phyloP scores from a whole-genome alignment of 106 monocot species.

The Agapanthus africanus region DNA sequence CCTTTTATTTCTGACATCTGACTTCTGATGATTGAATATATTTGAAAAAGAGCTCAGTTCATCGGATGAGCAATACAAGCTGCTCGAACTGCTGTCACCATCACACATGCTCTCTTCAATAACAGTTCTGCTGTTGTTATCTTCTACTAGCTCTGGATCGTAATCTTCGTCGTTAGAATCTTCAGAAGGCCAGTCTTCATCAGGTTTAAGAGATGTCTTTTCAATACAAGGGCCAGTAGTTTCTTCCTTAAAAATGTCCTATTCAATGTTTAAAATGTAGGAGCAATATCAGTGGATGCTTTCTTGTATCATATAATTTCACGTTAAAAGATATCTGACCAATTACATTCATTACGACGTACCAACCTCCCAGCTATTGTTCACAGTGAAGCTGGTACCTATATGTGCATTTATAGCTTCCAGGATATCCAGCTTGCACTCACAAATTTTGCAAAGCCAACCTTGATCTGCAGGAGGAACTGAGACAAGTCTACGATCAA shows the following conservation, averaged over 20 bases:
- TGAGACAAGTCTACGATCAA: slow-evolving; percentile 26
- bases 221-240: slow-evolving; percentile 22
- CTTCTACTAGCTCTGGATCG: slow-evolving; percentile 42
- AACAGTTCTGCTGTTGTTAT: slow-evolving; percentile 11
- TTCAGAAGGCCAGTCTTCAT: slow-evolving; percentile 80
- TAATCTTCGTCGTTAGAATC: slow-evolving; percentile 88
- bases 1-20: slow-evolving; percentile 9
- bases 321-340: neutral
- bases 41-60: too few relatives aligned
- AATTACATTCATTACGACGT: slow-evolving; percentile 2
- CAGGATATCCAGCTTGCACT: slow-evolving; percentile 62
- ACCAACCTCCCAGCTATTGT: slow-evolving; percentile 67
- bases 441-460: slow-evolving; percentile 81
- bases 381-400: slow-evolving; percentile 56
- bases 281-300: neutral
- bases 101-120: slow-evolving; percentile 27
- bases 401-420: slow-evolving; percentile 82
- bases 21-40: neutral
- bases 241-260: slow-evolving; percentile 87
- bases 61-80: slow-evolving; percentile 30
- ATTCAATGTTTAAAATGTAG: slow-evolving; percentile 10
- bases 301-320: slow-evolving; percentile 3
- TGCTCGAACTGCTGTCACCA: slow-evolving; percentile 33
- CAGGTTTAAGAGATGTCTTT: slow-evolving; percentile 23
- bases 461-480: slow-evolving; percentile 76